These are phyloP conservation scores for Primulina tabacum DNA, from an alignment of 257 asterid species.

Conservation along the genomic window DNA sequence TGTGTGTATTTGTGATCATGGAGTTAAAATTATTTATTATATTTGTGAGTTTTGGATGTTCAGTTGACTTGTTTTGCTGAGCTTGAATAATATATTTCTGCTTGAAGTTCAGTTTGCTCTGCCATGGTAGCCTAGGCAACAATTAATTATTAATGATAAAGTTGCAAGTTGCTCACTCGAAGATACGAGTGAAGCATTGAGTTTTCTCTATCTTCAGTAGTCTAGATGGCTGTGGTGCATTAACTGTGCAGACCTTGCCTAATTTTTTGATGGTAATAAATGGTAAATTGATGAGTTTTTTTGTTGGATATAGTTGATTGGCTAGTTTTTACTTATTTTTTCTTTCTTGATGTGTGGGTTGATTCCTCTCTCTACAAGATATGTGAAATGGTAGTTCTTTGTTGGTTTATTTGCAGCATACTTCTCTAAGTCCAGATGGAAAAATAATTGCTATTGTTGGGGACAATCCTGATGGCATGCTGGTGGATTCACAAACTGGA, in stretches of 20 bases:
- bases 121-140: neutral
- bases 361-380: neutral
- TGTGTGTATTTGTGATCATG: neutral
- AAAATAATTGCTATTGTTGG: conserved; percentile 60
- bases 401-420: conserved; percentile 43
- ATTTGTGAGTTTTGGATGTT: no score
- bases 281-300: conserved; percentile 6
- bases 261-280: neutral
- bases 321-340: neutral
- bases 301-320: neutral
- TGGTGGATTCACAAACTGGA: conserved; percentile 65
- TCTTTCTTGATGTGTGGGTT: neutral
- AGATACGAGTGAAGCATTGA: neutral
- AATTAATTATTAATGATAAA: neutral
- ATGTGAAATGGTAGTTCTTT: conserved; percentile 6
- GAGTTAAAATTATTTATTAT: no score
- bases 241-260: conserved; percentile 4
- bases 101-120: neutral
- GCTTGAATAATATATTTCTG: neutral
- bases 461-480: conserved; percentile 62
- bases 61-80: neutral
- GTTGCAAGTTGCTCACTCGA: conserved; percentile 10
- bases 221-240: conserved; percentile 8
- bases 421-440: conserved; percentile 63
- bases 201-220: conserved; percentile 8